Base-by-base conservation (phyloP, 805 yeast species). In the Wickerhamiella siamensis region DNA sequence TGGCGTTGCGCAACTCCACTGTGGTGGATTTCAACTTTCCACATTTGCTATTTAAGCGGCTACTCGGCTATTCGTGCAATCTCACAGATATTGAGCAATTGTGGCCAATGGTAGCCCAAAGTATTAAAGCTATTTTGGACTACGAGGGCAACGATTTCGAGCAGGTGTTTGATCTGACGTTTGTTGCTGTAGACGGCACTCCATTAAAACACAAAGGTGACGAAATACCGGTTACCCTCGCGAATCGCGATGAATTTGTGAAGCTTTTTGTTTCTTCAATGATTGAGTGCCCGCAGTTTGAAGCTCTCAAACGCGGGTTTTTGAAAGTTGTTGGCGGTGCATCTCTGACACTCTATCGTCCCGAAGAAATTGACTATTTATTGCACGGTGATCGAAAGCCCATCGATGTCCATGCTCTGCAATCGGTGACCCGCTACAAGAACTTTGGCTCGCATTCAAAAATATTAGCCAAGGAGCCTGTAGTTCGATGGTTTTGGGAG, bases 1-100 rank as follows among this genome's bases (percentile, higher is more conserved):
- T 91, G 50, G 96, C 97, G 0, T 77, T 91, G 27, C 84, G 83
- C 59, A 91, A 88, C 59, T 81, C 95, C 0, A 79, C 86, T 1
- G 84, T 87, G 38, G 63, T 88, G 36, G 95, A 86, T 56, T 63
- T 88, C 42, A 72, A 71, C 36, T 74, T 88, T 43, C 95, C 97
- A 0, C 62, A 64, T 27, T 81, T 81, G 0, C 59, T 86, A 31
- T 91, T 81, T 61, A 87, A 84, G 60, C 71, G 82, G 46, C 61
- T 88, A 32, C 63, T 83, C 50, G 67, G 66, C 4, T 65, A 70
- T 40, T 71, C 71, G 4, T 61, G 75, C 21, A 67, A 67, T 0
- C 60, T 83, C 38, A 70, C 71, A 2, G 97, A 91, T 56, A 79
- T 75, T 48, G 56, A 60, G 34, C 75, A 77, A 49, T 56, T 87